phyloP scores from a whole-genome alignment of 371 early-diverging fungal species.

The Apophysomyces sp. region DNA sequence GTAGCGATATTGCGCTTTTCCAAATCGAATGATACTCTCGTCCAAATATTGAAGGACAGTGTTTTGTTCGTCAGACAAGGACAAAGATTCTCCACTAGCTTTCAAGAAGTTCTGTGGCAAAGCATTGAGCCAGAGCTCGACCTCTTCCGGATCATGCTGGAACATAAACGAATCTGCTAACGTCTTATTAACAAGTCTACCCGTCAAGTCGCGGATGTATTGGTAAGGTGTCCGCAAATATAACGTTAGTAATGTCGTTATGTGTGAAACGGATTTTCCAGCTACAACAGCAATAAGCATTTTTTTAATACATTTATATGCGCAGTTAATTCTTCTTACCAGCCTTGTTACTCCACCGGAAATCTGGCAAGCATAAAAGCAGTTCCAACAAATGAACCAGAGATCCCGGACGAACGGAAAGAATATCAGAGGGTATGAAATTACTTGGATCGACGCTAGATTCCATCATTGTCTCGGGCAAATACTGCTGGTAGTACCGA shows the following conservation, averaged over 20 bases:
- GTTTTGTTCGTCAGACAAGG: slow-evolving; percentile 37
- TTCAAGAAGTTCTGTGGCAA: slow-evolving; percentile 35
- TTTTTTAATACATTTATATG: neutral
- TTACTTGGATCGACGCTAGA: slow-evolving; percentile 74
- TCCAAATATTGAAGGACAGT: slow-evolving; percentile 63
- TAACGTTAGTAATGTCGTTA: slow-evolving; percentile 57
- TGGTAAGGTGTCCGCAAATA: slow-evolving; percentile 54
- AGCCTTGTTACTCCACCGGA: slow-evolving; percentile 66
- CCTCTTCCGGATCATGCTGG: slow-evolving; percentile 61
- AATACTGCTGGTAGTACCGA: slow-evolving; percentile 65
- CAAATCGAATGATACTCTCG: slow-evolving; percentile 59
- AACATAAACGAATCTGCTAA: slow-evolving; percentile 67
- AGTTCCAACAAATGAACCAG: slow-evolving; percentile 63
- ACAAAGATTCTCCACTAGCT: slow-evolving; percentile 3
- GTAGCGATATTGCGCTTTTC: slow-evolving; percentile 60
- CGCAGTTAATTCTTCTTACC: slow-evolving; percentile 31
- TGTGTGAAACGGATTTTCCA: slow-evolving; percentile 55
- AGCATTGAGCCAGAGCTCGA: slow-evolving; percentile 61
- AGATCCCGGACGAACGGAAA: slow-evolving; percentile 51
- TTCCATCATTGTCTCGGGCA: slow-evolving; percentile 67
- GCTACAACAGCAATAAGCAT: slow-evolving; percentile 18
- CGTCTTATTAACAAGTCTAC: slow-evolving; percentile 46
- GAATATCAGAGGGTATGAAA: slow-evolving; percentile 69
- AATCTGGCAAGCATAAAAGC: slow-evolving; percentile 57
- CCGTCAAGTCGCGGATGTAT: slow-evolving; percentile 50